Evolutionary conservation across 768 basidiomycete species (phyloP), one percentile per base, ranked within the genome.

Genomic region (Phaeotremella skinneri): DNA sequence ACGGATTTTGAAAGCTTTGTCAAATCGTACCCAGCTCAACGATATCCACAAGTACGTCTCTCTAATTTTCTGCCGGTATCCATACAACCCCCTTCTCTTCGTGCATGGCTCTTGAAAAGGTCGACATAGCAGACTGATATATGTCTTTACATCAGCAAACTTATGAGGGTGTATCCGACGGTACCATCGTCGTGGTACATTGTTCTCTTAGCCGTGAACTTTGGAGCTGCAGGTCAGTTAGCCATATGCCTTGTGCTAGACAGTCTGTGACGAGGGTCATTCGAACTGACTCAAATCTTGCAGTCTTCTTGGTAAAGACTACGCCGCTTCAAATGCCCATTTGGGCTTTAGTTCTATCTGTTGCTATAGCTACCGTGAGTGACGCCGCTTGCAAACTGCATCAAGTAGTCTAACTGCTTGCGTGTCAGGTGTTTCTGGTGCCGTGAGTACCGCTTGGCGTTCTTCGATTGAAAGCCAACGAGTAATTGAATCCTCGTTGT

Each of bases 111-210:
- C 34, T 37, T 37, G 9, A 7, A 7, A 37, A 7, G 17, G 7
- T 37, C 34, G 34, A 7, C 34, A 37, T 7, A 37, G 9, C 7
- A 17, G 9, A 17, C 34, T 37, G 34, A 37, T 37, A 37, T 7
- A 17, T 7, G 34, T 7, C 17, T 2, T 42, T n/a, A n/a, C n/a
- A n/a, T 11, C 32, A 74, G 72, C 51, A 70, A 67, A 54, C 70
- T 78, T 37, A 78, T 76, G 75, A 56, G 68, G 23, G 56, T 61
- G 1, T 78, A 78, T 47, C 52, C 49, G 5, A 31, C 64, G 1
- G 78, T 78, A 0, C 76, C 78, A 1, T 63, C 64, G n/a, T 63
- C 61, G 2, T 77, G 76, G 76, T 78, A 73, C 42, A 47, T 72
- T 17, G 62, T 41, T 26, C 64, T 74, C 4, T 53, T 76, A 29